Evolutionary conservation across 1,284 basidiomycete genomes (phyloP), one percentile per base, ranked within the genome.

Genomic region (Psilocybe mexicana): DNA sequence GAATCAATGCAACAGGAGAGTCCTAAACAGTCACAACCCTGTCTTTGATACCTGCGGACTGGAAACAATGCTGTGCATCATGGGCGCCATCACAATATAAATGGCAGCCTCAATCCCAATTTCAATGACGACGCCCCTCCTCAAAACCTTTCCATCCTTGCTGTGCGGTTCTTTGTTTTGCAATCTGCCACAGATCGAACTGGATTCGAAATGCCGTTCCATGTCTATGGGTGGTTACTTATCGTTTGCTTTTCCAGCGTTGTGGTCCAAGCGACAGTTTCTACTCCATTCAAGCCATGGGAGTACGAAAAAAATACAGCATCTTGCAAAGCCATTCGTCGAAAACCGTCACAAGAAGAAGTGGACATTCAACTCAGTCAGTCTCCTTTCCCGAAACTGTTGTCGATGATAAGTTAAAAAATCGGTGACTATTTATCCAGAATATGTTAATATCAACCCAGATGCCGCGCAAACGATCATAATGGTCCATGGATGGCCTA

Each of bases 401-500:
- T 52, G 10, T 30, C 24, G 6, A 43, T 12, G 28, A 25, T 2
- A 18, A 8, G 25, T n/a, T 23, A 48, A 44, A 12, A 33, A 23
- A 4, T 33, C 46, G 10, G 7, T 33, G 30, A 8, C 8, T 8
- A 43, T 35, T 18, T n/a, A 30, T 6, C 25, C 58, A 90, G 88
- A 79, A 58, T 89, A 89, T 68, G 79, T 85, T 18, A 80, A 90
- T 44, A 66, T 88, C 50, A 88, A 89, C 61, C 77, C 82, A 6
- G 60, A 59, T 1, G 80, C 81, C 3, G 67, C 77, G 35, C 72
- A 70, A 11, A 80, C 84, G 0, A 69, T 90, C 5, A 42, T 90
- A 25, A 78, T 90, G 76, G 82, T 89, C 0, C 88, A 90, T 63
- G 88, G 88, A 2, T 90, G 88, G 88, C 88, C 88, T 1, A 79